Percentiles rank a stretch among this genome's conserved stretches.
Conservation (phyloP, 2,329 filamentous ascomycete species). For the Teratosphaeria pseudoeucalypti region DNA sequence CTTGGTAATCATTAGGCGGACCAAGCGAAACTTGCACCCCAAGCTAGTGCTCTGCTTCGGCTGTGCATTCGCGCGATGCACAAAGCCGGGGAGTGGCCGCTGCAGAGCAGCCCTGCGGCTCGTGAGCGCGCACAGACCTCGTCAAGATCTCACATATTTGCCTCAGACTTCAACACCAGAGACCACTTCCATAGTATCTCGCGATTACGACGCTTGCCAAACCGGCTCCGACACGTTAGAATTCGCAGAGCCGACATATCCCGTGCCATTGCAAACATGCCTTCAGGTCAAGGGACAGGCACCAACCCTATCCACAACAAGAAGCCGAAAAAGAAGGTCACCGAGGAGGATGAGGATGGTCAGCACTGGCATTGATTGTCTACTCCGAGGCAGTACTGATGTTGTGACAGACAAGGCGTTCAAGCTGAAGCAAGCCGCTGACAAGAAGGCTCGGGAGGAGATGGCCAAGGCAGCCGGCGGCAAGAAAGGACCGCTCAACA, state of each 20-base stretch:
- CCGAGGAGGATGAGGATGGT: conserved; percentile 71
- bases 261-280: conserved; percentile 26
- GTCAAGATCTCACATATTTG: not conserved
- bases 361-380: not conserved
- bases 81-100: not conserved
- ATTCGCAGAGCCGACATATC: not conserved
- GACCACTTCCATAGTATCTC: not conserved
- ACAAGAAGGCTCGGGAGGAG: conserved; percentile 64
- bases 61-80: not conserved
- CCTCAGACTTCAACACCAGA: not conserved
- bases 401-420: conserved; percentile 53
- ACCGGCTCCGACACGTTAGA: not conserved
- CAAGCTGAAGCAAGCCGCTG: conserved; percentile 71
- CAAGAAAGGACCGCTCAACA: conserved; percentile 73
- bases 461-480: conserved; percentile 72
- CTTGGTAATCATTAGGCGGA: not conserved
- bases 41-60: not conserved
- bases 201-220: not conserved
- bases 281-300: conserved; percentile 40
- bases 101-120: not conserved
- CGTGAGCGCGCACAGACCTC: not conserved
- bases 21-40: not conserved
- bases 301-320: conserved; percentile 56
- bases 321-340: conserved; percentile 69
- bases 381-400: not conserved